Base-by-base conservation (phyloP, 306 rosid species). In the Sophora flavescens region DNA sequence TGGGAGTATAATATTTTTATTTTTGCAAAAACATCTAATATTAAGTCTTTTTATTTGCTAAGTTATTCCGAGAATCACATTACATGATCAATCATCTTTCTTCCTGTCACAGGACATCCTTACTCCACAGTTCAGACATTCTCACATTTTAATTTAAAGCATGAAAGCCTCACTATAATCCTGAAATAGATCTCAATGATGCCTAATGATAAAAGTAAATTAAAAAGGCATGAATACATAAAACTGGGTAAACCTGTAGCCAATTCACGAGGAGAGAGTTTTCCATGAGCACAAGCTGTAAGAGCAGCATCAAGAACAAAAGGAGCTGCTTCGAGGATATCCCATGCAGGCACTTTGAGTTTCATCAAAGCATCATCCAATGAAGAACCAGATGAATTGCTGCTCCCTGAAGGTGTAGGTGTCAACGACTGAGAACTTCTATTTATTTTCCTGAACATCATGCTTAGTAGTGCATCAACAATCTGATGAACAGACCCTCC, bases 331-430 rank as follows among this genome's bases (percentile, higher is more conserved):
- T 89, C 97, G 82, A 95, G 84, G 76, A 95, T 91, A 89, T 95
- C 99, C 99, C 99, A 95, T 70, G 97, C 97, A 16, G 97, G 99
- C 84, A 95, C 91, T 82, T 87, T 89, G 65, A 97, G 96, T 82
- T 97, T 92, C 78, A 87, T 17, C 69, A 83, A 69, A 70, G 62
- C 54, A 59, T 91, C 97, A 80, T 90, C 97, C 76, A 84, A 82
- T 80, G 86, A 90, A 63, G 92, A 86, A 41, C 96, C 83, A 14
- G 97, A 90, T 38, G 98, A 92, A 79, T 84, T 77, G 81, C 96
- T 89, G 83, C 97, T 92, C 68, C 89, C 96, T 76, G 97, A 91
- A 80, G 88, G 79, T 77, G 85, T 35, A 54, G 85, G 44, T 16
- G 79, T 63, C 82, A 82, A 70, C 45, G 85, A 57, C 53, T 82